These are phyloP conservation scores for Elaeis oleifera DNA, from an alignment of 202 grass and related monocot species.

Conservation along the genomic window DNA sequence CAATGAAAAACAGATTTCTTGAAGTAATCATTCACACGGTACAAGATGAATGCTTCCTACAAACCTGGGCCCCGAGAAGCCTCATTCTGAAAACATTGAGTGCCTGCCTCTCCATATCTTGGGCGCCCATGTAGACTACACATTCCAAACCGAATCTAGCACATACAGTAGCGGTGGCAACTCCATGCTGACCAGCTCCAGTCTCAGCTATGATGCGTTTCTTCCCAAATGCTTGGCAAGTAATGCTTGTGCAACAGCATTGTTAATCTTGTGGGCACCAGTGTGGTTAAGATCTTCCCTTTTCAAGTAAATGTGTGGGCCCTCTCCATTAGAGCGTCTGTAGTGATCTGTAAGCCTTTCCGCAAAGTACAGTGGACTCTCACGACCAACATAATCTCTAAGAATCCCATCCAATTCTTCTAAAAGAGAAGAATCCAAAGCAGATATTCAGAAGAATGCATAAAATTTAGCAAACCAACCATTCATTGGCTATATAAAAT, in stretches of 20 bases:
- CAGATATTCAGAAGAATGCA: not conserved
- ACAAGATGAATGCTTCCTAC: not conserved
- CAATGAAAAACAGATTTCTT: not conserved
- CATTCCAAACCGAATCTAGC: conserved; percentile 77
- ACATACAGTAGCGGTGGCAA: conserved; percentile 91
- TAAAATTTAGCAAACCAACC: no score
- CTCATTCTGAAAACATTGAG: conserved; percentile 98
- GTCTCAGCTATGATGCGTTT: conserved; percentile 95
- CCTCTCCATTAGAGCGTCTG: conserved; percentile 46
- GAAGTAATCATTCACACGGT: not conserved
- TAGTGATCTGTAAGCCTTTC: conserved; percentile 78
- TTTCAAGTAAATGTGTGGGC: conserved; percentile 78
- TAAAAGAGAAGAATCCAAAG: conserved; percentile 11
- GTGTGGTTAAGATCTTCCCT: conserved; percentile 98
- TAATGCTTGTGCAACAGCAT: conserved; percentile 77
- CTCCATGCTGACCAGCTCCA: conserved; percentile 86
- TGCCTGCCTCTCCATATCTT: conserved; percentile 98
- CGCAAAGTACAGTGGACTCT: conserved; percentile 91
- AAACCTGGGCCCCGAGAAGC: conserved; percentile 96
- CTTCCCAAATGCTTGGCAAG: conserved; percentile 75
- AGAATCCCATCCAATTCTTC: conserved; percentile 78
- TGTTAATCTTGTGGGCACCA: conserved; percentile 97
- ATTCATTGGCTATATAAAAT: no score
- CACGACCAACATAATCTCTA: conserved; percentile 82
- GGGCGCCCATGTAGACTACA: conserved; percentile 91